Base-by-base conservation (phyloP, 2,329 filamentous ascomycete genomes). In the Cladosporium colombiae region DNA sequence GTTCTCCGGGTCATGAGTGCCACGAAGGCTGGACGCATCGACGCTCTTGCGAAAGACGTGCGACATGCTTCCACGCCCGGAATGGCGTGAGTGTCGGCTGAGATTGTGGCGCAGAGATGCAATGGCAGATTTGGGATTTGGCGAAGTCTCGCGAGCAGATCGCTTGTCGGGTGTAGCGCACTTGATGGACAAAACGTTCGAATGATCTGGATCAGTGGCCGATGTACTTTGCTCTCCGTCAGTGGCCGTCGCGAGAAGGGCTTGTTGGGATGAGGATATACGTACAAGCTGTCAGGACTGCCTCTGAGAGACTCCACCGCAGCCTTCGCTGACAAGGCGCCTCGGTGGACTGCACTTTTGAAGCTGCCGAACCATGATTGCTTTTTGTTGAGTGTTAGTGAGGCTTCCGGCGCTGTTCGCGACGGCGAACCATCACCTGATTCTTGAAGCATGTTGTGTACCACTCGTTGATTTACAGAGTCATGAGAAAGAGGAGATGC, bases 361-460 rank as follows among this genome's bases (percentile, higher is more conserved):
- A 68, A 29, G 23, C 56, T 64, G 23, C 59, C 65, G 21, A 68
- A 64, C 67, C 67, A 68, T 53, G 67, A 68, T 33, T 61, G 60
- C 33, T 65, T 68, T 44, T 65, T 66, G 29, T 59, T 64, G 55
- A 68, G 65, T 21, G 55, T 68, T 11, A 64, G 61, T 50, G 65
- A 46, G 31, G 21, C 40, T 6, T 62, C 50, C 50, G 44, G 46
- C 27, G 61, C 61, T 21, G 23, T 35, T 63, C 50, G 50, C 49
- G 61, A 27, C n/a, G 33, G 25, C 16, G 61, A 25, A 27, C 50
- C 31, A 18, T 63, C 50, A 44, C 56, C 50, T 44, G 61, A 23
- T 55, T 50, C 33, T 63, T 27, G 21, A 46, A 52, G 33, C 61
- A 63, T 63, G 29, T 29, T 63, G 33, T 63, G 61, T 37, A n/a